Base-by-base conservation (phyloP, 495 filamentous ascomycete genomes). In the Aspergillus affinis region DNA sequence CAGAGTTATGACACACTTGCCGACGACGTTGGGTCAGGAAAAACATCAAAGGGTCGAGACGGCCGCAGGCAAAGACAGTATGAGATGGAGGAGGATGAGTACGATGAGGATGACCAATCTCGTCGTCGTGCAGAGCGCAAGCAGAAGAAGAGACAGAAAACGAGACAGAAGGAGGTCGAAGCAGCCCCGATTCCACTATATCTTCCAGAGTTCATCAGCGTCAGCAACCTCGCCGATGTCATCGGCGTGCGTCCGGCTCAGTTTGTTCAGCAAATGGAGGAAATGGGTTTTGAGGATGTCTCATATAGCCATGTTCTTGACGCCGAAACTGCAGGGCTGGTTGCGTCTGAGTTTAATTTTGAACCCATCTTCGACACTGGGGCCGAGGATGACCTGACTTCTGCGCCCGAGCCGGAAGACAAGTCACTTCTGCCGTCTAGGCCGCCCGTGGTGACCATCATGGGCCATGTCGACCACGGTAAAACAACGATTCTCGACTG, bases 381-480 rank as follows among this genome's bases (percentile, higher is more conserved):
- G 20, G 82, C 82, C 44, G 78, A 82, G 3, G 79, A 87, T 53
- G 92, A 98, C 68, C 75, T 99, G 13, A 81, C 82, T 62, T 83
- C 92, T n/a, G 88, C 90, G 0, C 78, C 83, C 6, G 68, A 72
- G 15, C 80, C 86, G 6, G 86, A 90, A 64, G 92, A 97, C 65
- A 83, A 81, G 27, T 88, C 88, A 2, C 59, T 72, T 6, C 71
- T 96, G 47, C 92, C 92, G 1, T 65, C 78, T 7, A 84, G 95
- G 46, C 93, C 95, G 8, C 95, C 95, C 6, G 90, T 99, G 15
- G 94, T 99, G 46, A 99, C 95, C 15, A 98, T 99, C 69, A 99
- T 99, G 95, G 95, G 95, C 7, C 95, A 99, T 64, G 95, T 99
- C 65, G 95, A 99, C 69, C 95, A 99, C 71, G 95, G 95, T 29